Evolutionary conservation across 352 stramenopile genomes (phyloP).

Genomic region (Globisporangium cederbergense): DNA sequence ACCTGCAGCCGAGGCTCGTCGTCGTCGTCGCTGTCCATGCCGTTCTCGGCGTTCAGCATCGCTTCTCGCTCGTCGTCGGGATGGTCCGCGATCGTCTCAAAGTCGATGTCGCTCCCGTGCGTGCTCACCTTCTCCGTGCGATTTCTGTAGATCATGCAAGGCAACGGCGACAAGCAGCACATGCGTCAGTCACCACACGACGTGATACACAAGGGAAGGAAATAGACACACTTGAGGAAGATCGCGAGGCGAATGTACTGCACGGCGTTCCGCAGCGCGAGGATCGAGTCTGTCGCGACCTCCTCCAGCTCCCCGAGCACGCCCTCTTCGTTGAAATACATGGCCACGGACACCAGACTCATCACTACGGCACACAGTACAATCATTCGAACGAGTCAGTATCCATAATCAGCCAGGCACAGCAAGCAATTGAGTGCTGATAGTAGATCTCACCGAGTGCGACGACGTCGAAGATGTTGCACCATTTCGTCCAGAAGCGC

Average conservation of each 20-base stretch:
- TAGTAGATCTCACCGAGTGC: constrained; percentile 38
- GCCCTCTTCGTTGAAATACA: constrained; percentile 85
- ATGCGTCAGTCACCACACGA: background rate
- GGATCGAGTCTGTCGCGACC: constrained; percentile 68
- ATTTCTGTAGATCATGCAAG: constrained; percentile 30
- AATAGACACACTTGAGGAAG: constrained; percentile 67
- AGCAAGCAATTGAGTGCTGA: background rate
- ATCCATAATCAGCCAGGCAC: background rate
- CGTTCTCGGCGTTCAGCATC: constrained; percentile 48
- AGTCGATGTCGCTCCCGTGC: constrained; percentile 63
- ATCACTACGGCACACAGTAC: constrained; percentile 35
- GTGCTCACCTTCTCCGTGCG: constrained; percentile 41
- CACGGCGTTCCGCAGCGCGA: constrained; percentile 72
- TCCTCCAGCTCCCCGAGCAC: constrained; percentile 82
- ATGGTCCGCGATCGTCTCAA: constrained; percentile 37
- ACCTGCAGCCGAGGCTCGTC: constrained; percentile 14
- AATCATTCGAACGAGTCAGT: background rate
- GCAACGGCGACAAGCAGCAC: background rate
- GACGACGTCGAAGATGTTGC: constrained; percentile 83
- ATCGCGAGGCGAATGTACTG: constrained; percentile 81
- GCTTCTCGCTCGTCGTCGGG: constrained; percentile 42
- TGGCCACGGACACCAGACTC: constrained; percentile 71
- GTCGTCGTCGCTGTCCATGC: constrained; percentile 33
- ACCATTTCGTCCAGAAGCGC: constrained; percentile 84
- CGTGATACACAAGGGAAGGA: background rate